Evolutionary conservation across 176 grass and related monocot species (phyloP).

Genomic region (Leersia perrieri): DNA sequence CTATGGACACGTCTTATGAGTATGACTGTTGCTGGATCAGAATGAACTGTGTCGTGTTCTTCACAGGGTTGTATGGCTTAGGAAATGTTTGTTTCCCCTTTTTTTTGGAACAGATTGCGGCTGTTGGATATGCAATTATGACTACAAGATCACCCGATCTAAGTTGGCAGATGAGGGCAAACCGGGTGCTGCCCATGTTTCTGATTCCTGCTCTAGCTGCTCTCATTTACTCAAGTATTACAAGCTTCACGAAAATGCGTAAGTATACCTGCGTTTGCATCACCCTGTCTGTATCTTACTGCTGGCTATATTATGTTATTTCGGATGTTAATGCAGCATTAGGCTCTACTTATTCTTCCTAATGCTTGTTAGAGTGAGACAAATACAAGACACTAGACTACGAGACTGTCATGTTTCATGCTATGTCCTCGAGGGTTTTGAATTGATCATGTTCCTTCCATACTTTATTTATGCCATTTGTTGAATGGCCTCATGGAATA

Average conservation of each 20-base stretch:
- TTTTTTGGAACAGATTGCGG: slow-evolving; percentile 46
- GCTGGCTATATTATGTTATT: background rate
- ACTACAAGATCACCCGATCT: slow-evolving; percentile 60
- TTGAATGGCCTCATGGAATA: background rate
- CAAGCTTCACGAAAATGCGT: slow-evolving; percentile 67
- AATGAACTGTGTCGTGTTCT: background rate
- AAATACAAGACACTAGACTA: background rate
- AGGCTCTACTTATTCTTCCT: background rate
- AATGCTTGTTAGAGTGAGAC: background rate
- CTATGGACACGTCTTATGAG: background rate
- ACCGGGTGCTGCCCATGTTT: slow-evolving; percentile 67
- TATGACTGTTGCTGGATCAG: background rate
- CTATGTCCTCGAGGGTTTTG: background rate
- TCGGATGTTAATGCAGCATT: background rate
- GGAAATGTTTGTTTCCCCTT: background rate
- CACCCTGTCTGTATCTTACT: background rate
- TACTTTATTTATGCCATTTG: background rate
- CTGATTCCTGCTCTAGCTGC: slow-evolving; percentile 64
- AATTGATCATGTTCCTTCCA: background rate
- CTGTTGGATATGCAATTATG: slow-evolving; percentile 68
- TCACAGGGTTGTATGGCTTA: slow-evolving; percentile 16
- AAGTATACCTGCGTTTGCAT: slow-evolving; percentile 35
- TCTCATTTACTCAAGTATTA: slow-evolving; percentile 53
- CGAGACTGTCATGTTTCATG: background rate
- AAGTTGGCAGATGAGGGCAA: slow-evolving; percentile 69